phyloP scores from a whole-genome alignment of 257 asterid genomes.

The Lavandula angustifolia region DNA sequence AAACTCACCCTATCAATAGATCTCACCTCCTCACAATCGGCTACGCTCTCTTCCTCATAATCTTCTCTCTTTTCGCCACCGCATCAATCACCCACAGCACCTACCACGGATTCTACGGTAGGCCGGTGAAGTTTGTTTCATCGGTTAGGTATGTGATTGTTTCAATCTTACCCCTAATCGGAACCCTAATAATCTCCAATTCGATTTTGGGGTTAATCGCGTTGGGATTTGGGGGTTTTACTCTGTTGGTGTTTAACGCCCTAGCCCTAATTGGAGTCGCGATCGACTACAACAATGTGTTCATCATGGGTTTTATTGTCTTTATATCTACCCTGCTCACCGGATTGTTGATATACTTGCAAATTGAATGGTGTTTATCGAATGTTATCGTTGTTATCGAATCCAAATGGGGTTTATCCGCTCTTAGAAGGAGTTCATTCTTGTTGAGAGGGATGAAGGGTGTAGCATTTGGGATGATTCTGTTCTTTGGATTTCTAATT shows the following conservation, averaged over 20 bases:
- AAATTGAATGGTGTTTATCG: slow-evolving; percentile 63
- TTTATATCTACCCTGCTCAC: slow-evolving; percentile 25
- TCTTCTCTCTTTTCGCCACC: slow-evolving; percentile 52
- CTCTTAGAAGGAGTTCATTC: slow-evolving; percentile 64
- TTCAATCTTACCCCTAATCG: slow-evolving; percentile 47
- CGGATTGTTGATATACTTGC: slow-evolving; percentile 45
- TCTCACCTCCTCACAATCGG: slow-evolving; percentile 33
- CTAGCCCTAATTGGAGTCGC: slow-evolving; percentile 46
- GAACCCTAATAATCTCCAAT: slow-evolving; percentile 37
- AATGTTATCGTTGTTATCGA: slow-evolving; percentile 70
- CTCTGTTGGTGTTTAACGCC: slow-evolving; percentile 26
- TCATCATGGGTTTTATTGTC: slow-evolving; percentile 35
- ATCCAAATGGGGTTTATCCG: slow-evolving; percentile 72
- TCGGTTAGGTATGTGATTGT: slow-evolving; percentile 55
- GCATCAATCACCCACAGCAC: slow-evolving; percentile 86
- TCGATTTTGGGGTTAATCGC: slow-evolving; percentile 32
- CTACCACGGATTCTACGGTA: slow-evolving; percentile 84
- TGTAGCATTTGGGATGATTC: slow-evolving; percentile 52
- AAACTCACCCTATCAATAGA: slow-evolving; percentile 25
- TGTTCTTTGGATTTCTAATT: slow-evolving; percentile 46
- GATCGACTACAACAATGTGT: slow-evolving; percentile 36
- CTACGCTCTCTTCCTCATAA: slow-evolving; percentile 41
- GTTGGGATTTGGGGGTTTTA: slow-evolving; percentile 38
- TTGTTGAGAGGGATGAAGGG: slow-evolving; percentile 70
- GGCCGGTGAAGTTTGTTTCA: slow-evolving; percentile 73